phyloP scores from a whole-genome alignment of 352 stramenopile species.

The Phytophthora pini region DNA sequence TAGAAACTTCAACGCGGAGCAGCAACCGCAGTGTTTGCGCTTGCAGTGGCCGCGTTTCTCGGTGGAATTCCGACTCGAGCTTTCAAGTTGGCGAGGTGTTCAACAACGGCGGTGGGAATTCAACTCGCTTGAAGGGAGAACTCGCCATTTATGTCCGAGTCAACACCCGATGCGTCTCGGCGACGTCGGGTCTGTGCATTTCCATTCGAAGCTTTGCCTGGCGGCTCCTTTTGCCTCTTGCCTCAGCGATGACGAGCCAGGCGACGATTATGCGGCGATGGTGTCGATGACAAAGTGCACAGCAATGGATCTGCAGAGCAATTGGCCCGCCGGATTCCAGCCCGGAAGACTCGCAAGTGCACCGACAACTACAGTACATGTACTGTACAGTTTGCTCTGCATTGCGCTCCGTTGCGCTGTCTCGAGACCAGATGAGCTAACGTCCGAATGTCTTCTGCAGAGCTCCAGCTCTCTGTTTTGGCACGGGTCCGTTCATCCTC shows the following conservation, averaged over 20 bases:
- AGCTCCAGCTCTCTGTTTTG: conserved; percentile 4
- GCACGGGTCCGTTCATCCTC: too few species aligned
- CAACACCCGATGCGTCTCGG: conserved; percentile 24
- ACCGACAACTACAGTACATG: neutral
- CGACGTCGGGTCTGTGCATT: conserved; percentile 11
- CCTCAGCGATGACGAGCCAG: conserved; percentile 21
- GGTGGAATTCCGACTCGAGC: conserved; percentile 4
- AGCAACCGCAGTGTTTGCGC: neutral
- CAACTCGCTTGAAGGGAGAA: conserved; percentile 6
- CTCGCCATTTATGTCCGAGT: conserved; percentile 6
- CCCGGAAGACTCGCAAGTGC: neutral
- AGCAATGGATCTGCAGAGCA: conserved; percentile 3
- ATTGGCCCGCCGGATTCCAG: neutral
- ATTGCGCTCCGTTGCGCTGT: neutral
- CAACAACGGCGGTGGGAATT: conserved; percentile 6
- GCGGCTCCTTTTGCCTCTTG: conserved; percentile 2
- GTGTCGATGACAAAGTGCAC: conserved; percentile 11
- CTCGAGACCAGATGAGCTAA: conserved; percentile 18
- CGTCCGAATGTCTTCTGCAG: conserved; percentile 23
- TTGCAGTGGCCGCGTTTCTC: conserved; percentile 20
- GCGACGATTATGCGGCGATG: neutral
- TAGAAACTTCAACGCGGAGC: too few species aligned
- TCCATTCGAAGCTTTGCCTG: conserved; percentile 2
- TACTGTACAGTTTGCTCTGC: conserved; percentile 5
- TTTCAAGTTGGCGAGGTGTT: neutral